phyloP scores from a whole-genome alignment of 2,329 filamentous ascomycete species.

The Stachybotrys chlorohalonatus region DNA sequence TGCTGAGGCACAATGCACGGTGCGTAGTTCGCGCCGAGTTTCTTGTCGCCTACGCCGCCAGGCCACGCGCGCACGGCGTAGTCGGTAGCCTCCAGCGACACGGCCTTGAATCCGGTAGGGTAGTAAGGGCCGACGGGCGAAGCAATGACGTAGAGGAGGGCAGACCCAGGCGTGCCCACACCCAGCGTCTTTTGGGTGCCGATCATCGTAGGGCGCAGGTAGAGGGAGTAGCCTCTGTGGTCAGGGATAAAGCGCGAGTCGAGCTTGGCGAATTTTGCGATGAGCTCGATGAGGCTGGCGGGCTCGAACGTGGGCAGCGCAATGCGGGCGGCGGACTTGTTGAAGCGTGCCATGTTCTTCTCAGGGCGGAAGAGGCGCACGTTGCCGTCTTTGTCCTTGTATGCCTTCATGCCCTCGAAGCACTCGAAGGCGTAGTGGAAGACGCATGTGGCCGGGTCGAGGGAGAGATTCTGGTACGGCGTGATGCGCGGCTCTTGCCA shows the following conservation, averaged over 20 bases:
- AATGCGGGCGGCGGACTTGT: slow-evolving; percentile 85
- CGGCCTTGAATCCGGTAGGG: slow-evolving; percentile 94
- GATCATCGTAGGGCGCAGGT: slow-evolving; percentile 93
- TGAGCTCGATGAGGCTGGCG: slow-evolving; percentile 67
- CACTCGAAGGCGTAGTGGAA: slow-evolving; percentile 98
- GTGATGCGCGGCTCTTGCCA: slow-evolving; percentile 78
- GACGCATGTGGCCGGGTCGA: slow-evolving; percentile 93
- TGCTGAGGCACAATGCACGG: slow-evolving; percentile 96
- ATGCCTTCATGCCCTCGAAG: slow-evolving; percentile 99
- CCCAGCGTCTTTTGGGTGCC: slow-evolving; percentile 92
- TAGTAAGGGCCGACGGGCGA: slow-evolving; percentile 97
- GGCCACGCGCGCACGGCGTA: slow-evolving; percentile 97
- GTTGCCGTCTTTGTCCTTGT: slow-evolving; percentile 73
- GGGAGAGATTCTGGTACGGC: slow-evolving; percentile 93
- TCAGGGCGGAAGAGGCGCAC: slow-evolving; percentile 88
- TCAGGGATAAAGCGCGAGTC: slow-evolving; percentile 87
- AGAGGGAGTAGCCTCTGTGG: slow-evolving; percentile 83
- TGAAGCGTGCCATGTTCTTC: slow-evolving; percentile 92
- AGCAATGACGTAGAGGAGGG: slow-evolving; percentile 89
- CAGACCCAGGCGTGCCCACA: slow-evolving; percentile 83
- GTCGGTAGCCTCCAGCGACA: slow-evolving; percentile 90
- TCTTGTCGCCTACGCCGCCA: slow-evolving; percentile 95
- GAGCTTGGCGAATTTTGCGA: slow-evolving; percentile 68
- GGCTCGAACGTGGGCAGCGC: slow-evolving; percentile 80
- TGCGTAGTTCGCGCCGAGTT: slow-evolving; percentile 98